phyloP scores from a whole-genome alignment of 306 rosid species.

The Dalbergia oliveri region DNA sequence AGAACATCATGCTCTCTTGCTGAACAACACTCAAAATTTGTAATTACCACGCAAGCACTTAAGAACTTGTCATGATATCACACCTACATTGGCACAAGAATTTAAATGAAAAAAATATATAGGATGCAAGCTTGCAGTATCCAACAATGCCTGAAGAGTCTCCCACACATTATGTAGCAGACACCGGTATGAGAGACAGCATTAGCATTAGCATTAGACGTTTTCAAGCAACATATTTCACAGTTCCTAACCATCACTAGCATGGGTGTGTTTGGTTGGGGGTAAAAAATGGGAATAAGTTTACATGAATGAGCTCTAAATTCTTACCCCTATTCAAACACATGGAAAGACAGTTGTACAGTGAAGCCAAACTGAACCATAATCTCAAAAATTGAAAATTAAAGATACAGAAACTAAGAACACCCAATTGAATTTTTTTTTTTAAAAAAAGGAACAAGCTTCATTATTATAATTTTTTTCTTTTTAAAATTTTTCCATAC shows the following conservation, averaged over 20 bases:
- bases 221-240: background rate
- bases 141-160: background rate
- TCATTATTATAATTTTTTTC: background rate
- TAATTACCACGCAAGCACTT: background rate
- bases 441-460: background rate
- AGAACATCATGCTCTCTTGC: background rate
- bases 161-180: background rate
- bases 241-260: background rate
- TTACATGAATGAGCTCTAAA: too few relatives aligned
- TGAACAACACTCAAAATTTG: slow-evolving; percentile 7
- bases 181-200: background rate
- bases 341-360: too few relatives aligned
- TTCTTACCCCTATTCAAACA: too few relatives aligned
- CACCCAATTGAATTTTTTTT: background rate
- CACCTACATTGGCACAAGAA: background rate
- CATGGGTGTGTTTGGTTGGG: too few relatives aligned
- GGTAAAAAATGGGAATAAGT: too few relatives aligned
- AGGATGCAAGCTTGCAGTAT: background rate
- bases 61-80: background rate
- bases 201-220: too few relatives aligned
- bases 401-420: background rate
- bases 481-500: slow-evolving; percentile 43
- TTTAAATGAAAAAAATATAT: background rate
- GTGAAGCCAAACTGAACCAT: too few relatives aligned
- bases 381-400: background rate